Evolutionary conservation across 2,329 filamentous ascomycete genomes (phyloP).

Genomic region (Triangularia verruculosa): DNA sequence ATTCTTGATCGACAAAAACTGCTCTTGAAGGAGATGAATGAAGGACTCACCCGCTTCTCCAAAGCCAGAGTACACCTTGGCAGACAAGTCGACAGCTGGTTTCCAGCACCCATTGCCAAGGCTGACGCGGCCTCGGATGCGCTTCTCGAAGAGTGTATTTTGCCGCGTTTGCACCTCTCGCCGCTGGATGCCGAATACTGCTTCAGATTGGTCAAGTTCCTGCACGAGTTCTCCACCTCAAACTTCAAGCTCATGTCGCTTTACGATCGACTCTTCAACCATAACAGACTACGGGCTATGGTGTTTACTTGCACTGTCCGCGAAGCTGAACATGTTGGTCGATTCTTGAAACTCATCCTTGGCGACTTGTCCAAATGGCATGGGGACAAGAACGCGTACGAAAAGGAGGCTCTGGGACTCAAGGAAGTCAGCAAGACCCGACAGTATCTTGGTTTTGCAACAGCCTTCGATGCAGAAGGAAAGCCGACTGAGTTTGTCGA

Average conservation of each 20-base stretch:
- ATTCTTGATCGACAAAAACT: conserved; percentile 66
- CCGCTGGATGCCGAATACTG: conserved; percentile 85
- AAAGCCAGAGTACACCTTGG: conserved; percentile 67
- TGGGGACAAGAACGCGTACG: conserved; percentile 69
- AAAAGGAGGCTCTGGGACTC: conserved; percentile 72
- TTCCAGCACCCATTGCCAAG: conserved; percentile 62
- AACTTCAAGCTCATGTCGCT: conserved; percentile 85
- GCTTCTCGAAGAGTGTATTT: conserved; percentile 83
- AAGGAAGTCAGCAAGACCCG: conserved; percentile 42
- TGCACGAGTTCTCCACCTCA: conserved; percentile 79
- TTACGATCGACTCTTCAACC: conserved; percentile 78
- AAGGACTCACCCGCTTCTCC: conserved; percentile 64
- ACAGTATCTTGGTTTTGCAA: conserved; percentile 73
- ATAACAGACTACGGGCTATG: conserved; percentile 74
- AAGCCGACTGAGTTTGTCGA: conserved; percentile 71
- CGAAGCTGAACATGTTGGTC: conserved; percentile 89
- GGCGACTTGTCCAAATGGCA: conserved; percentile 84
- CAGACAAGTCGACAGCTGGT: conserved; percentile 77
- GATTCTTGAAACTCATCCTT: conserved; percentile 80
- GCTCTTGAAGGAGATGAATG: conserved; percentile 69
- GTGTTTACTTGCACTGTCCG: conserved; percentile 88
- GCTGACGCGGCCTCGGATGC: conserved; percentile 67
- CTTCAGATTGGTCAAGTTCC: conserved; percentile 79
- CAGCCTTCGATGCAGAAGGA: conserved; percentile 66
- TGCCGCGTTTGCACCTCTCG: conserved; percentile 83